Percentiles rank a stretch among this genome's conserved stretches.
phyloP scores from a whole-genome alignment of 2,329 filamentous ascomycete genomes.

The Curvularia eragrostidis region DNA sequence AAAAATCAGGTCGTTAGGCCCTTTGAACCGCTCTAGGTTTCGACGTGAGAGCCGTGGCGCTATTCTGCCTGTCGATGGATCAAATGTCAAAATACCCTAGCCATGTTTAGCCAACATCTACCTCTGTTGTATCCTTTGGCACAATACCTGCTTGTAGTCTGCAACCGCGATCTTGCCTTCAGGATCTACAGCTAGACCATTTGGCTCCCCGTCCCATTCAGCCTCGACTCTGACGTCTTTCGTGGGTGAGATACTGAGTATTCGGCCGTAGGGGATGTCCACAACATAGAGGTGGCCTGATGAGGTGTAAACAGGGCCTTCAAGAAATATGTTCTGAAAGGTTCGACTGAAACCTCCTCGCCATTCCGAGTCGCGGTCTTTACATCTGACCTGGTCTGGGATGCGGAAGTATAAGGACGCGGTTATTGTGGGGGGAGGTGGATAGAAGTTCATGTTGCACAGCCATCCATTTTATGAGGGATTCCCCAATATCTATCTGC shows the following conservation, averaged over 20 bases:
- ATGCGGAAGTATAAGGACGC: constrained; percentile 49
- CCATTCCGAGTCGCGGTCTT: constrained; percentile 47
- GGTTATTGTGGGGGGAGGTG: constrained; percentile 41
- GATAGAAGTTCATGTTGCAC: constrained; percentile 48
- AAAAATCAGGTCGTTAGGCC: constrained; percentile 53
- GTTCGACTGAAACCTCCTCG: constrained; percentile 45
- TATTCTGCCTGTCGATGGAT: constrained; percentile 40
- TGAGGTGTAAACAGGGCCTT: constrained; percentile 47
- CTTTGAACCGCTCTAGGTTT: constrained; percentile 55
- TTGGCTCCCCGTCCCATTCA: constrained; percentile 53
- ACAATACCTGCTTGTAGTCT: constrained; percentile 53
- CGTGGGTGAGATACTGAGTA: constrained; percentile 43
- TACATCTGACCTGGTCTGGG: constrained; percentile 42
- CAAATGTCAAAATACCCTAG: constrained; percentile 50
- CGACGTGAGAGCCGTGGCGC: constrained; percentile 44
- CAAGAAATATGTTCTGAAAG: constrained; percentile 52
- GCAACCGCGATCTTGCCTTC: constrained; percentile 50
- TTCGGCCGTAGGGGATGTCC: constrained; percentile 52
- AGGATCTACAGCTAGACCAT: constrained; percentile 46
- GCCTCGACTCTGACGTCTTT: constrained; percentile 43
- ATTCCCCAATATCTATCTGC: background rate
- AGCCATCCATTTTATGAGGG: background rate
- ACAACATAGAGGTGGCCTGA: constrained; percentile 49
- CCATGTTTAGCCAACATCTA: background rate
- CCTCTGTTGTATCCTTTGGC: background rate